Evolutionary conservation across 306 rosid genomes (phyloP).

Genomic region (Cyclanthera cordifolia): DNA sequence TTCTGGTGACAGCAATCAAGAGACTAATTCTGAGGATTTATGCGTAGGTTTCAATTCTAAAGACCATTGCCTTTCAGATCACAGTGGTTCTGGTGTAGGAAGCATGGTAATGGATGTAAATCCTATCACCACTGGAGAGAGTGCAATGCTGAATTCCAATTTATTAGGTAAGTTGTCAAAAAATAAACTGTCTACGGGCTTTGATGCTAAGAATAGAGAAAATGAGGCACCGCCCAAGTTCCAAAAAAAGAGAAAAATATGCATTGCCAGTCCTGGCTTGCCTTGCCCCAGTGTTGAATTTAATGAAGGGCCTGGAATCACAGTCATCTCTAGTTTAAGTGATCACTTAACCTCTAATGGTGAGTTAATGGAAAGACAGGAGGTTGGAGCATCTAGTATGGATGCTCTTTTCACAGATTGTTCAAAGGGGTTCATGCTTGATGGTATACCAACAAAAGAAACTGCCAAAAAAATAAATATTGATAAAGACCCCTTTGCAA

Average conservation of each 20-base stretch:
- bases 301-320: slow-evolving; percentile 22
- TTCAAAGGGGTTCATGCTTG: slow-evolving; percentile 25
- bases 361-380: slow-evolving; percentile 26
- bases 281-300: slow-evolving; percentile 22
- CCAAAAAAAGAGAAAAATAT: slow-evolving; percentile 32
- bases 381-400: slow-evolving; percentile 21
- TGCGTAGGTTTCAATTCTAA: slow-evolving; percentile 18
- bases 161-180: slow-evolving; percentile 21
- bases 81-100: slow-evolving; percentile 28
- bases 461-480: slow-evolving; percentile 25
- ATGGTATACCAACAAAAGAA: slow-evolving; percentile 22
- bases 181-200: slow-evolving; percentile 20
- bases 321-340: slow-evolving; percentile 25
- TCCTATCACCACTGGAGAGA: slow-evolving; percentile 17
- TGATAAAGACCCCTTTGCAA: slow-evolving; percentile 22
- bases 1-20: slow-evolving; percentile 23
- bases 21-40: slow-evolving; percentile 28
- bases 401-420: slow-evolving; percentile 18
- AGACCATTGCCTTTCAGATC: slow-evolving; percentile 26
- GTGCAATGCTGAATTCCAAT: slow-evolving; percentile 20
- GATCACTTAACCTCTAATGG: slow-evolving; percentile 26
- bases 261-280: slow-evolving; percentile 16
- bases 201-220: slow-evolving; percentile 18
- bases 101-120: slow-evolving; percentile 28
- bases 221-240: slow-evolving; percentile 21